phyloP scores from a whole-genome alignment of 2,329 filamentous ascomycete species.

The Beauveria sp. region DNA sequence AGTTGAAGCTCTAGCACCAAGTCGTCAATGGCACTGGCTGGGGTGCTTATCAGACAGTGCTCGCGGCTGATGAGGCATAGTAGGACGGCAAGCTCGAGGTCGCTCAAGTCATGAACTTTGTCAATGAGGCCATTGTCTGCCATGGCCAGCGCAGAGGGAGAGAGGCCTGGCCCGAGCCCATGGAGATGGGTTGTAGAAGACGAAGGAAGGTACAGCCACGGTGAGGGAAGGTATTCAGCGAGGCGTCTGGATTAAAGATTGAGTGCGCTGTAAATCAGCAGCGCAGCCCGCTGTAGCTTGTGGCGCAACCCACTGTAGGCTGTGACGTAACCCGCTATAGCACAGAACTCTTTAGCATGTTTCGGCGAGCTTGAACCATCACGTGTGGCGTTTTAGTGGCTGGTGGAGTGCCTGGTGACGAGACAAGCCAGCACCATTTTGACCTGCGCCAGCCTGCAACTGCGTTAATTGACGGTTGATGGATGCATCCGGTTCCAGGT shows the following conservation, averaged over 20 bases:
- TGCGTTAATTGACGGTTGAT: neutral
- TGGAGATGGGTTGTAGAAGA: neutral
- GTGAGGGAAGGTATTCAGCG: too few species aligned
- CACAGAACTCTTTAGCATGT: neutral
- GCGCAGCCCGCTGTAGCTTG: neutral
- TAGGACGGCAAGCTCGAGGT: conserved; percentile 79
- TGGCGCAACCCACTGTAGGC: neutral
- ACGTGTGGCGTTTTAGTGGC: conserved; percentile 8
- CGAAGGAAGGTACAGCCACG: neutral
- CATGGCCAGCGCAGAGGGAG: conserved; percentile 36
- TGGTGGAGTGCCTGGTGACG: neutral
- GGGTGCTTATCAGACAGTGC: conserved; percentile 81
- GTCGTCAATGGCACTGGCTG: conserved; percentile 51
- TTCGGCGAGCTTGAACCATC: conserved; percentile 3
- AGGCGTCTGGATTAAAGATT: too few species aligned
- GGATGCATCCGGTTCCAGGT: conserved; percentile 4
- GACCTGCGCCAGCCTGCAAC: neutral
- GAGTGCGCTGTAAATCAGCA: too few species aligned
- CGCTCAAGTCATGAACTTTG: conserved; percentile 70
- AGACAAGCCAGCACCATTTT: neutral
- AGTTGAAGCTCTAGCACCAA: conserved; percentile 68
- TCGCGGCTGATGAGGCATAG: conserved; percentile 74
- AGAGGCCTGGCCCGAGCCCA: neutral
- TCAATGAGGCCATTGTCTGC: conserved; percentile 53
- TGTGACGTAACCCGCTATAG: neutral